Percentiles rank a stretch among this genome's conserved stretches.
Evolutionary conservation across 495 filamentous ascomycete species (phyloP).

Genomic region (Amphirosellinia nigrospora): DNA sequence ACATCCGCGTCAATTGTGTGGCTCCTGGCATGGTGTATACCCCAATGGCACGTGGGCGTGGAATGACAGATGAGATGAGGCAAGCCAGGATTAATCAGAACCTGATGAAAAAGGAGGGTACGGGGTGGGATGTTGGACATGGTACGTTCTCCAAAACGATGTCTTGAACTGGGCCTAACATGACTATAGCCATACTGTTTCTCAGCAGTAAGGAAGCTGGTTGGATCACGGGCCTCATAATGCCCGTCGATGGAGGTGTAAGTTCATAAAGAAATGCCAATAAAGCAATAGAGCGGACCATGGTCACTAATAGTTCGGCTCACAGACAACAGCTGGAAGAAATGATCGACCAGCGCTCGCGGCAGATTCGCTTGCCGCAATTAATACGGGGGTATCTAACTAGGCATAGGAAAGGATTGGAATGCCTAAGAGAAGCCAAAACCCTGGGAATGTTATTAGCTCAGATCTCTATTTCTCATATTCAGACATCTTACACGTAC

Average conservation of each 20-base stretch:
- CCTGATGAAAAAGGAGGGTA: slow-evolving; percentile 18
- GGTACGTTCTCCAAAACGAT: neutral
- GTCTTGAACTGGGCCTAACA: neutral
- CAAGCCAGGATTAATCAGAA: slow-evolving; percentile 17
- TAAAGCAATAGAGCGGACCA: neutral
- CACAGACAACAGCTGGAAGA: slow-evolving; percentile 10
- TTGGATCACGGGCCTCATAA: slow-evolving; percentile 19
- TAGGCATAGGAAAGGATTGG: neutral
- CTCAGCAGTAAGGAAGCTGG: slow-evolving; percentile 17
- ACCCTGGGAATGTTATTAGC: neutral
- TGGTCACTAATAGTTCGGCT: neutral
- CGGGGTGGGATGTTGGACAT: slow-evolving; percentile 20
- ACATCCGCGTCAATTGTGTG: slow-evolving; percentile 63
- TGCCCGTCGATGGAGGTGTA: slow-evolving; percentile 24
- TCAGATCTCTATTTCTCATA: neutral
- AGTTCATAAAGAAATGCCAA: neutral
- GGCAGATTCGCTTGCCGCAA: slow-evolving; percentile 2
- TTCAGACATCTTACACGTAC: neutral
- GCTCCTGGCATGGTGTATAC: slow-evolving; percentile 52
- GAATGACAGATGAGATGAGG: slow-evolving; percentile 22
- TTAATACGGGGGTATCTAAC: slow-evolving; percentile 8
- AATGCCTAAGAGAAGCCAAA: neutral
- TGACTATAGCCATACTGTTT: slow-evolving; percentile 16
- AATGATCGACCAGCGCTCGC: slow-evolving; percentile 8
- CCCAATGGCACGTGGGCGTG: slow-evolving; percentile 13